Evolutionary conservation across 2,329 filamentous ascomycete genomes (phyloP).

Genomic region (Aureobasidium mangrovei): DNA sequence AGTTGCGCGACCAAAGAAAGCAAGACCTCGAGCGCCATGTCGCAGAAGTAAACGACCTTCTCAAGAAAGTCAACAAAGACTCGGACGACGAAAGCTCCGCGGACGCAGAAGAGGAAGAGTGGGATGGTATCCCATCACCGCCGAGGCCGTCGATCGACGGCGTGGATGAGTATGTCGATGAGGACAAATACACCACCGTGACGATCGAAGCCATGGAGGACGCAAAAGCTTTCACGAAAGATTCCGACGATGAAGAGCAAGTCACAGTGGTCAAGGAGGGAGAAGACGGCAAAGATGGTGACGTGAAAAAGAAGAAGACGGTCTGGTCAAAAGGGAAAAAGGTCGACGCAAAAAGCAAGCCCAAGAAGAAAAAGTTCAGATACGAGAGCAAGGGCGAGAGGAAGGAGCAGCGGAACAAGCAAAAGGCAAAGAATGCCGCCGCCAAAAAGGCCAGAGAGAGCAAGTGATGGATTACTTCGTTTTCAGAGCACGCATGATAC

Average conservation of each 20-base stretch:
- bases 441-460: slow-evolving; percentile 51
- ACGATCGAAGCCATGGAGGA: slow-evolving; percentile 84
- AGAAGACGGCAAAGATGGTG: slow-evolving; percentile 4
- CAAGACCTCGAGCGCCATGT: slow-evolving; percentile 77
- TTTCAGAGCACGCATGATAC: slow-evolving; percentile 12
- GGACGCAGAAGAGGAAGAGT: slow-evolving; percentile 17
- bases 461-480: slow-evolving; percentile 22
- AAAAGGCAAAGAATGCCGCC: slow-evolving; percentile 62
- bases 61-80: slow-evolving; percentile 46
- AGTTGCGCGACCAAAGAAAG: slow-evolving; percentile 79
- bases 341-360: slow-evolving; percentile 41
- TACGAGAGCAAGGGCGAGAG: slow-evolving; percentile 87
- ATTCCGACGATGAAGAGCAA: slow-evolving; percentile 7
- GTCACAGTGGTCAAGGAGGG: slow-evolving; percentile 10
- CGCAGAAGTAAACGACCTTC: slow-evolving; percentile 60
- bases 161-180: slow-evolving; percentile 72
- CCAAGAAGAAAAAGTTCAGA: slow-evolving; percentile 81
- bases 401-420: slow-evolving; percentile 50
- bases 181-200: slow-evolving; percentile 91
- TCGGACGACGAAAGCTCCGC: slow-evolving; percentile 23
- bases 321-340: slow-evolving; percentile 37
- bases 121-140: slow-evolving; percentile 38
- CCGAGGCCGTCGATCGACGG: slow-evolving; percentile 42
- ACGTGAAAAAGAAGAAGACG: slow-evolving; percentile 26
- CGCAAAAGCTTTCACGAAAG: slow-evolving; percentile 24